Evolutionary conservation across 164 flowering plant genomes (phyloP).

Genomic region (Dillenia suffruticosa): DNA sequence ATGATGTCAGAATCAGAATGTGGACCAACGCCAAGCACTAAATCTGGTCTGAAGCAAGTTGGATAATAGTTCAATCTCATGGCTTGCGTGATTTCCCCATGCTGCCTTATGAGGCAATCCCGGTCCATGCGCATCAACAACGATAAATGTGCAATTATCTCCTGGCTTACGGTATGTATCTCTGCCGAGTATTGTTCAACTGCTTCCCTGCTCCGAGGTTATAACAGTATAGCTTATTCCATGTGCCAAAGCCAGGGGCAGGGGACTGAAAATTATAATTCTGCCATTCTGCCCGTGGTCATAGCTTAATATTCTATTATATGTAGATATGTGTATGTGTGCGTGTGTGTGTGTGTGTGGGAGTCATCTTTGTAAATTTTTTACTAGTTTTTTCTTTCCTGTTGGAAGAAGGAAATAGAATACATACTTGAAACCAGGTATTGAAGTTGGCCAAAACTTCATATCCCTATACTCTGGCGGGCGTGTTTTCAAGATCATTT

Average conservation of each 20-base stretch:
- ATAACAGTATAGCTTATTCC: too few species aligned
- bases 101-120: conserved; percentile 11
- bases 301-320: too few species aligned
- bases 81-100: conserved; percentile 15
- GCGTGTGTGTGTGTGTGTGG: too few species aligned
- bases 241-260: too few species aligned
- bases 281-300: too few species aligned
- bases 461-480: conserved; percentile 10
- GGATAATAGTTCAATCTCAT: conserved; percentile 34
- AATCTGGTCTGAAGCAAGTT: conserved; percentile 21
- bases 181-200: conserved; percentile 23
- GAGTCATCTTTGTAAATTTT: too few species aligned
- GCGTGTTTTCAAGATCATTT: conserved; percentile 7
- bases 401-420: neutral
- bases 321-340: too few species aligned
- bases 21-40: conserved; percentile 24
- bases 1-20: conserved; percentile 29
- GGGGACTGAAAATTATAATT: too few species aligned
- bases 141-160: conserved; percentile 16
- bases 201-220: conserved; percentile 17
- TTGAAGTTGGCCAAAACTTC: conserved; percentile 16
- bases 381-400: too few species aligned
- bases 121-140: conserved; percentile 17
- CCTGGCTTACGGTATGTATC: conserved; percentile 11
- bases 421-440: conserved; percentile 13